phyloP scores from a whole-genome alignment of 2,329 filamentous ascomycete genomes.

The Fusarium newnesense region DNA sequence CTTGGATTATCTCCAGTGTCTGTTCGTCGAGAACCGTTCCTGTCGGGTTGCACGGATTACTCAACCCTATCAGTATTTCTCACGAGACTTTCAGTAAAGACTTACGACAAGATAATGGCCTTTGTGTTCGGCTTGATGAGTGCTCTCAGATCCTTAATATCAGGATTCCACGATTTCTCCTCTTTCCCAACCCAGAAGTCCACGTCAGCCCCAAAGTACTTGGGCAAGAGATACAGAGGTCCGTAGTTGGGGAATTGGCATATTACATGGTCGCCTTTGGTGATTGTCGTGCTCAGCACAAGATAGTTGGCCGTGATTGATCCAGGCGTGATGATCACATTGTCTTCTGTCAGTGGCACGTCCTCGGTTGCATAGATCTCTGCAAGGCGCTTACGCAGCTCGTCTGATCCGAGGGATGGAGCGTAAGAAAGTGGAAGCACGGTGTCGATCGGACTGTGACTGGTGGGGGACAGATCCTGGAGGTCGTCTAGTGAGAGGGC shows the following conservation, averaged over 20 bases:
- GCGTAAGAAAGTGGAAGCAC: background rate
- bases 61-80: background rate
- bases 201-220: background rate
- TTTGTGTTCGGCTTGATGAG: background rate
- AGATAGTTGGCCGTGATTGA: background rate
- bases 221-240: background rate
- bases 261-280: background rate
- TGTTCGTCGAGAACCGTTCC: background rate
- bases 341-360: background rate
- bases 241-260: background rate
- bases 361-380: background rate
- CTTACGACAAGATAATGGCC: background rate
- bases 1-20: background rate
- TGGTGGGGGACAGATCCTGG: background rate
- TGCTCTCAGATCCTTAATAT: background rate
- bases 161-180: background rate
- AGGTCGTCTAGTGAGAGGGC: background rate
- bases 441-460: background rate
- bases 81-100: accelerated
- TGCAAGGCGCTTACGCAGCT: background rate
- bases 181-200: background rate
- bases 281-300: background rate
- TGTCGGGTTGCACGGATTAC: background rate
- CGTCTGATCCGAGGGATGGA: background rate
- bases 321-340: background rate